These are phyloP conservation scores for Thymus quinquecostatus DNA, from an alignment of 257 asterid genomes.

Conservation along the genomic window DNA sequence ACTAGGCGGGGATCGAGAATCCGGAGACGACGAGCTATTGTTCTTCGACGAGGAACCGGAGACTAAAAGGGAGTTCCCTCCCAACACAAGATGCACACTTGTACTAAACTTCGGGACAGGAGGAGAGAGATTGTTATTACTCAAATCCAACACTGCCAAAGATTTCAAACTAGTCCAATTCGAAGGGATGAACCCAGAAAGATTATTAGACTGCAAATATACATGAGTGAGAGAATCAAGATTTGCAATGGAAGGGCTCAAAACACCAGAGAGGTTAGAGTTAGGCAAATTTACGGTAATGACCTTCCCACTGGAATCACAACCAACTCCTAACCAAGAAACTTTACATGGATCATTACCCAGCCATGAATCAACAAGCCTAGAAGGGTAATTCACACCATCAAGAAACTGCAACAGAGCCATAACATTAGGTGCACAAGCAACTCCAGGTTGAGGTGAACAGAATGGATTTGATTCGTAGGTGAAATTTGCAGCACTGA, in stretches of 20 bases:
- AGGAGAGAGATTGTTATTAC: conserved; percentile 67
- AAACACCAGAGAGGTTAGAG: conserved; percentile 62
- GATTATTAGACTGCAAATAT: conserved; percentile 58
- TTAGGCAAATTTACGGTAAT: conserved; percentile 56
- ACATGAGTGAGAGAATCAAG: conserved; percentile 65
- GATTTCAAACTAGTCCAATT: conserved; percentile 69
- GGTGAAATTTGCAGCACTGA: conserved; percentile 56
- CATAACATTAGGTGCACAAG: conserved; percentile 69
- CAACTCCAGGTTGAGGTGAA: conserved; percentile 48
- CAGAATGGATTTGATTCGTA: conserved; percentile 66
- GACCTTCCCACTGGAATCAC: conserved; percentile 53
- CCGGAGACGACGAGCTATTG: conserved; percentile 38
- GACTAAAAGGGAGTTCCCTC: conserved; percentile 53
- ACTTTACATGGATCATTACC: conserved; percentile 69
- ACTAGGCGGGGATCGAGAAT: conserved; percentile 30
- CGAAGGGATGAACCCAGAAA: conserved; percentile 64
- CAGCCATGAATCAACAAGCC: conserved; percentile 75
- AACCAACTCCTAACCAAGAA: conserved; percentile 75
- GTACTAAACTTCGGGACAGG: conserved; percentile 64
- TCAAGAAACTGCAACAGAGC: conserved; percentile 76
- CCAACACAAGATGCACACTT: conserved; percentile 47
- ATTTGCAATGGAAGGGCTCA: conserved; percentile 67
- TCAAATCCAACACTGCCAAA: conserved; percentile 60
- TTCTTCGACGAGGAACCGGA: conserved; percentile 43
- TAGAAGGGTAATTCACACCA: conserved; percentile 64